Base-by-base conservation (phyloP, 306 rosid genomes). In the Clitoria ternatea region DNA sequence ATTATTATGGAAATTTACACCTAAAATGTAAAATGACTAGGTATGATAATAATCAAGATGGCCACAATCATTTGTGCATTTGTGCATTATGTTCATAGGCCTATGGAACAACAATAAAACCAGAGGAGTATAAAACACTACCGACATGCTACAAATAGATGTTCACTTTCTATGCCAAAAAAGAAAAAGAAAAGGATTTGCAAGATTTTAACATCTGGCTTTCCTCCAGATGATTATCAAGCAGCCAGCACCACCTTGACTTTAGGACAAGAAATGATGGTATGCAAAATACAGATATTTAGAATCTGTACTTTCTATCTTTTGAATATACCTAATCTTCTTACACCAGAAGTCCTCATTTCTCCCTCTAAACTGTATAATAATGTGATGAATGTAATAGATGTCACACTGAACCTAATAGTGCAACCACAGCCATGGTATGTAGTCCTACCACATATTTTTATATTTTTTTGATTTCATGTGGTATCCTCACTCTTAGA, bases 241-340 rank as follows among this genome's bases (percentile, higher is more conserved):
- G 49, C 18, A 43, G 27, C 15, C 32, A 24, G n/a, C 45, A 39
- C 43, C 20, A 15, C 23, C 49, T 36, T 6, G 18, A 48, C 45
- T 61, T 8, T n/a, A 69, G 42, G 66, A 49, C 72, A 69, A 12
- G 57, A 69, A 24, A 54, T 32, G 10, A 44, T 12, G 35, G 18
- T 30, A 27, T 4, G 20, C 76, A 69, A 69, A 69, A 39, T 35
- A 39, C 44, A 45, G 33, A 29, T 19, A 50, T 29, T 52, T 32
- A 18, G 40, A 39, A 36, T 15, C 15, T 52, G 23, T 64, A 20
- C 27, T 64, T 68, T 59, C 5, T 59, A 22, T 37, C 54, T 30
- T 30, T 17, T 33, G 59, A 29, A 62, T 24, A 64, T 22, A 47
- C 53, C 47, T 6, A 65, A 56, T 70, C 73, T 57, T 69, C 59